These are phyloP conservation scores for Fraxinus platypoda DNA, from an alignment of 305 asterid species.

Conservation along the genomic window DNA sequence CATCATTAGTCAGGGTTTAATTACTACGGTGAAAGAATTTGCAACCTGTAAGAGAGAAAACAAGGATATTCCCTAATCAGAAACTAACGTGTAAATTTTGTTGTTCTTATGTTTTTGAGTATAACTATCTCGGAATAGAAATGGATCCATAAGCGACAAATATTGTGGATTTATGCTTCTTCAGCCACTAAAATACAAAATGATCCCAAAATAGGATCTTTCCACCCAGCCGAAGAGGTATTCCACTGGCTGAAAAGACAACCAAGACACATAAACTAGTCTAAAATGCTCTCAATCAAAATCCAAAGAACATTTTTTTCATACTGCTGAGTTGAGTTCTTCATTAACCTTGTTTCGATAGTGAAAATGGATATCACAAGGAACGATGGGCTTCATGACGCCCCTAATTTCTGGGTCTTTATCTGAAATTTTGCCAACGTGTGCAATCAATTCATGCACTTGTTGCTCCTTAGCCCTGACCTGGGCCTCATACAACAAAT, in stretches of 20 bases:
- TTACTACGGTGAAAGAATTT: not conserved
- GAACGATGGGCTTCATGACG: slow-evolving; percentile 82
- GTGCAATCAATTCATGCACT: slow-evolving; percentile 68
- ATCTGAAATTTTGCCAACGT: slow-evolving; percentile 71
- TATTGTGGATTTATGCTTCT: not conserved
- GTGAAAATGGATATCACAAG: slow-evolving; percentile 85
- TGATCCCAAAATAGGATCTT: not conserved
- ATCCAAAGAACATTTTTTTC: not conserved
- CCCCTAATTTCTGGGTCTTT: slow-evolving; percentile 45
- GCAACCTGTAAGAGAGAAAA: not conserved
- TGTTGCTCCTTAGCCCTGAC: slow-evolving; percentile 82
- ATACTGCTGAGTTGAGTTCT: slow-evolving; percentile 6
- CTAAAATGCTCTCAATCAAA: slow-evolving; percentile 14
- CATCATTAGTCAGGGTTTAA: not conserved
- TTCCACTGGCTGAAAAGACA: slow-evolving; percentile 3
- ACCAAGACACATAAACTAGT: not conserved
- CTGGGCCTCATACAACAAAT: slow-evolving; percentile 80
- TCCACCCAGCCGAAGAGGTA: not conserved
- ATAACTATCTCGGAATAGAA: not conserved
- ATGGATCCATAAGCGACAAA: not conserved
- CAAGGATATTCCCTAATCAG: not conserved
- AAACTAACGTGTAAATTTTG: not conserved
- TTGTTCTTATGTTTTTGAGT: not conserved
- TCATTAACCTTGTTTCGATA: slow-evolving; percentile 83
- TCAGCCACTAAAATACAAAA: not conserved